A percentile compares a stretch with the other conserved stretches of the same genome.
These are phyloP conservation scores for Populus alba DNA, from an alignment of 345 rosid genomes.

Conservation along the genomic window DNA sequence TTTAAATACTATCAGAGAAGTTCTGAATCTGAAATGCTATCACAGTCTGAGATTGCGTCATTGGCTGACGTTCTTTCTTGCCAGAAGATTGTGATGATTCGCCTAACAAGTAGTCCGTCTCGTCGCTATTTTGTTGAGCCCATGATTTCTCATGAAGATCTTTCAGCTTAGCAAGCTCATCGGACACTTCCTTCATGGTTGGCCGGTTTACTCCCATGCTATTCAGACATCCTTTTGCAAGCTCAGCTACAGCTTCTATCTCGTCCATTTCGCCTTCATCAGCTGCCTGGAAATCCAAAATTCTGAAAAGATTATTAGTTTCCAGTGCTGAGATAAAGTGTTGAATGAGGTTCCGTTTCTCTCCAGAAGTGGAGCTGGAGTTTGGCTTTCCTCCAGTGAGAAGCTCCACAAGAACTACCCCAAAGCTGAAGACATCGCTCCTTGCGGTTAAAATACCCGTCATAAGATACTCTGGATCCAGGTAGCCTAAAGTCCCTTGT, in stretches of 20 bases:
- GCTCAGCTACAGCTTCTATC: neutral
- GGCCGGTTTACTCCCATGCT: neutral
- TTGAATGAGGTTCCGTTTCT: conserved; percentile 1
- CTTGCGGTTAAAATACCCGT: conserved; percentile 22
- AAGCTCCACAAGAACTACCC: conserved; percentile 36
- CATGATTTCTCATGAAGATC: neutral
- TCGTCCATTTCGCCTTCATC: neutral
- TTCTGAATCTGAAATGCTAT: neutral
- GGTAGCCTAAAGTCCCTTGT: conserved; percentile 34
- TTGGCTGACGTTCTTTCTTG: no score
- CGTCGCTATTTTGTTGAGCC: neutral
- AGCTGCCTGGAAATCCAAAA: neutral
- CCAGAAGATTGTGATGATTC: neutral
- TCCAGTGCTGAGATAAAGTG: conserved; percentile 13
- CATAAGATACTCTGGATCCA: conserved; percentile 37
- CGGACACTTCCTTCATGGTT: neutral
- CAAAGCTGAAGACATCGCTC: conserved; percentile 39
- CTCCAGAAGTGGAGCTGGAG: neutral
- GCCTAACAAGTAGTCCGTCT: neutral
- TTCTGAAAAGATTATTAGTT: neutral
- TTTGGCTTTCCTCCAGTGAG: conserved; percentile 17
- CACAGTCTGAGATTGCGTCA: neutral
- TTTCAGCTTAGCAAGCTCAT: neutral
- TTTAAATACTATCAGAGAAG: neutral
- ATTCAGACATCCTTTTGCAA: neutral